Conservation (phyloP, 805 yeast genomes). For the Lipomyces oligophaga region DNA sequence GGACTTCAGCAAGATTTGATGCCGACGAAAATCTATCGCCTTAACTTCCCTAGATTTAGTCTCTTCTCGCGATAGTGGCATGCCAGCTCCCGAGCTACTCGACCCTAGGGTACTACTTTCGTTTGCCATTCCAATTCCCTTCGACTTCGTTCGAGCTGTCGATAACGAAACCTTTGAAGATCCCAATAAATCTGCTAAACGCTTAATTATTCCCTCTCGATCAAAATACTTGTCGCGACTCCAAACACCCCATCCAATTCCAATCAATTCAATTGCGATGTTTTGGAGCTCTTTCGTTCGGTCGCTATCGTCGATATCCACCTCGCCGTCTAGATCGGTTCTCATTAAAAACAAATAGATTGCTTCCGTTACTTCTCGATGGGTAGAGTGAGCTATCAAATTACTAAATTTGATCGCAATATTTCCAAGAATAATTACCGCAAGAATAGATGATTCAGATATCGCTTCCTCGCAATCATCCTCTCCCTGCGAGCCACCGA, state of each 20-base stretch:
- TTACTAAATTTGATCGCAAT: slow-evolving; percentile 14
- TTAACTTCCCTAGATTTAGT: no score
- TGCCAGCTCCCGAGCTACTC: background rate
- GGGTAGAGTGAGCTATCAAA: slow-evolving; percentile 14
- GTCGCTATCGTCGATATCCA: slow-evolving; percentile 6
- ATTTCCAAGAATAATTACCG: slow-evolving; percentile 22
- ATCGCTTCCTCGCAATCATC: slow-evolving; percentile 10
- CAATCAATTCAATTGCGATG: slow-evolving; percentile 24
- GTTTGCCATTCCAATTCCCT: background rate
- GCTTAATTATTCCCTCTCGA: slow-evolving; percentile 1
- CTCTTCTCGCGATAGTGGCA: no score
- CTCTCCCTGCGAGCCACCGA: slow-evolving; percentile 2
- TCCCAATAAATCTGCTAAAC: slow-evolving; percentile 17
- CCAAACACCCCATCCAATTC: slow-evolving; percentile 26
- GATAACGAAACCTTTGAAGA: slow-evolving; percentile 5
- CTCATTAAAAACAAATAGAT: slow-evolving; percentile 9
- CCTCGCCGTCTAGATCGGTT: background rate
- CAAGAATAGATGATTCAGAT: slow-evolving; percentile 13
- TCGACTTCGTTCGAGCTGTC: background rate
- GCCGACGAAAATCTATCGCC: slow-evolving; percentile 10
- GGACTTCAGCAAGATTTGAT: slow-evolving; percentile 16
- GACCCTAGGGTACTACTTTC: background rate
- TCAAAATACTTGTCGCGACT: slow-evolving; percentile 19
- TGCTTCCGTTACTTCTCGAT: slow-evolving; percentile 19
- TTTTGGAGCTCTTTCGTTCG: slow-evolving; percentile 13